Base-by-base conservation (phyloP, 768 basidiomycete species). In the Tricholoma furcatifolium region DNA sequence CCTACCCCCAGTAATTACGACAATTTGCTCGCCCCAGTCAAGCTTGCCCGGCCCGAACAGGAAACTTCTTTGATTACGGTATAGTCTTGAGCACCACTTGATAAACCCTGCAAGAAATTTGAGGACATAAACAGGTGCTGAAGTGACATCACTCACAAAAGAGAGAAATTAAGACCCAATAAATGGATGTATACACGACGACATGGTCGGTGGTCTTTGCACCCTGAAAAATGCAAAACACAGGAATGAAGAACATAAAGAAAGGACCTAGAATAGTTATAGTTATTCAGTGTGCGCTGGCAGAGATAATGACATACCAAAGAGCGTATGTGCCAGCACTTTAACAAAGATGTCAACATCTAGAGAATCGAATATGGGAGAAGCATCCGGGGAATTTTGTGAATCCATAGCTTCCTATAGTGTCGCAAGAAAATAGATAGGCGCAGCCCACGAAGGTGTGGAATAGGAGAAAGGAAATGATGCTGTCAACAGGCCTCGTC, bases 1-100 rank as follows among this genome's bases (percentile, higher is more conserved):
- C 81, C 43, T 54, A 90, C 93, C 95, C 47, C 96, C 96, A 6
- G 96, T 98, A 51, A 98, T 77, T 35, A 98, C 75, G 4, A 98
- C 85, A 50, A 96, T 83, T 69, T 98, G 91, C 42, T 93, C 84
- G 41, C 80, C 80, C 96, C 95, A 98, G 59, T 93, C 84, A 24
- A 93, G 67, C 34, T 71, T 78, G 12, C 72, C 65, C 2, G 86
- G 83, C 0, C 79, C 75, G 54, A 83, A 83, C 20, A 93, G 67
- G 18, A 85, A 64, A 57, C 74, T 84, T 24, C 80, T 81, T 66
- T 88, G 85, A 62, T 91, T 93, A 49, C 89, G 78, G 66, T 91
- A 90, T 42, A 91, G 61, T 43, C 73, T 75, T 18, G 90, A 89
- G 53, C 78, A 74, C 85, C 89, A 90, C 58, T 77, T 84, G 15